phyloP scores from a whole-genome alignment of 164 flowering plant genomes.

The Malania oleifera region DNA sequence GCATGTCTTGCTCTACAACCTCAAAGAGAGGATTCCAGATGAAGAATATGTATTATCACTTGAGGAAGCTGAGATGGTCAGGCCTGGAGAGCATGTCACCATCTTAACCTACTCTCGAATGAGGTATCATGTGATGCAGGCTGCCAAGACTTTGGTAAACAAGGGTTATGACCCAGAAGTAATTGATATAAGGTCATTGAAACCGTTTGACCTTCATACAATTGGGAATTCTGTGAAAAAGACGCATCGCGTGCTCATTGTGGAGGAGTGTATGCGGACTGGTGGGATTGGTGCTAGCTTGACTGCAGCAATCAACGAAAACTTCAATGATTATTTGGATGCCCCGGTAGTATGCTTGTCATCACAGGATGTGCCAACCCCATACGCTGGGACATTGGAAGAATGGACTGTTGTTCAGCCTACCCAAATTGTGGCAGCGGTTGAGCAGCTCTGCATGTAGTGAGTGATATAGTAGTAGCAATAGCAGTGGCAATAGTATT shows the following conservation, averaged over 20 bases:
- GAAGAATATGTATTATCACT: neutral
- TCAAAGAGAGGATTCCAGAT: constrained; percentile 8
- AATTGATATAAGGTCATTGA: constrained; percentile 5
- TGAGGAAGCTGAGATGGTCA: constrained; percentile 7
- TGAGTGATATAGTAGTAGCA: neutral
- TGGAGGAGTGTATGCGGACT: constrained; percentile 7
- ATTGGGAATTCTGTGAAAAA: constrained; percentile 6
- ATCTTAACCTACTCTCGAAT: constrained; percentile 2
- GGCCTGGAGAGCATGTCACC: constrained; percentile 9
- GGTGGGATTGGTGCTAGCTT: constrained; percentile 7
- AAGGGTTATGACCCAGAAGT: constrained; percentile 8
- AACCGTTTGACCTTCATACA: constrained; percentile 1
- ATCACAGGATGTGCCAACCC: constrained; percentile 8
- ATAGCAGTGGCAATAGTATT: neutral
- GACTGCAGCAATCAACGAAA: constrained; percentile 6
- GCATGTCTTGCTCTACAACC: constrained; percentile 7
- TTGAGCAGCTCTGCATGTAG: constrained; percentile 6
- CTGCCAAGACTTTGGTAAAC: constrained; percentile 6
- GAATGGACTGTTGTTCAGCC: constrained; percentile 9
- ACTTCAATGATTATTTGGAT: constrained; percentile 7
- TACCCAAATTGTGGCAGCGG: constrained; percentile 5
- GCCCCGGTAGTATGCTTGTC: constrained; percentile 5
- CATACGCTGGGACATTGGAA: constrained; percentile 5
- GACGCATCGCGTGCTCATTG: constrained; percentile 3
- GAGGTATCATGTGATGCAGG: constrained; percentile 9